Evolutionary conservation across 768 basidiomycete species (phyloP).

Genomic region (Trametes elegans): DNA sequence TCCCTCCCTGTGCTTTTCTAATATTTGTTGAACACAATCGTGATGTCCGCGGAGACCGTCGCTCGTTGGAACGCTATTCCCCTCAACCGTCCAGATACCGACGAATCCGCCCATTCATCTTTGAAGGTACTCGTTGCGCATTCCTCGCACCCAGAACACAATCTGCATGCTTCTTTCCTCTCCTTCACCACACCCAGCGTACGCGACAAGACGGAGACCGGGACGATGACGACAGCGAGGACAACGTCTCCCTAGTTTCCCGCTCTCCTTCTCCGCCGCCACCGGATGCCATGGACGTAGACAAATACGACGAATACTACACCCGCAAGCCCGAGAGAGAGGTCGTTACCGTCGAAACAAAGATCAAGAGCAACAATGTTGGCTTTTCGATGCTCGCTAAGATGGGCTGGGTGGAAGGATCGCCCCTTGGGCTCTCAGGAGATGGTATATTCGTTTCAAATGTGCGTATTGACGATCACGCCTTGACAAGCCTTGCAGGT

Average conservation of each 20-base stretch:
- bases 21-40: neutral
- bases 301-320: constrained; percentile 66
- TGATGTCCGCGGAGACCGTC: constrained; percentile 64
- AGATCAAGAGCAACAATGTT: constrained; percentile 73
- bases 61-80: constrained; percentile 76
- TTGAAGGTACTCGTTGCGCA: constrained; percentile 71
- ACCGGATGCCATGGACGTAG: constrained; percentile 48
- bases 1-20: neutral
- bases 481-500: constrained; percentile 39
- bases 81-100: constrained; percentile 35
- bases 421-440: constrained; percentile 70
- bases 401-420: constrained; percentile 81
- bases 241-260: constrained; percentile 71
- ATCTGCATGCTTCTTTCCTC: constrained; percentile 54
- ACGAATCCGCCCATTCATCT: constrained; percentile 17
- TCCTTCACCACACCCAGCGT: constrained; percentile 56
- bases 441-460: constrained; percentile 50
- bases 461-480: neutral
- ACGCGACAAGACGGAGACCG: constrained; percentile 39
- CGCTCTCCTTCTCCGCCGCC: constrained; percentile 70
- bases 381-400: constrained; percentile 79
- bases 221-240: constrained; percentile 55
- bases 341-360: constrained; percentile 78
- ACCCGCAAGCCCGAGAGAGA: constrained; percentile 51
- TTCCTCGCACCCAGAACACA: constrained; percentile 40